Base-by-base conservation (phyloP, 2,329 filamentous ascomycete genomes). In the Aspergillus fructus region DNA sequence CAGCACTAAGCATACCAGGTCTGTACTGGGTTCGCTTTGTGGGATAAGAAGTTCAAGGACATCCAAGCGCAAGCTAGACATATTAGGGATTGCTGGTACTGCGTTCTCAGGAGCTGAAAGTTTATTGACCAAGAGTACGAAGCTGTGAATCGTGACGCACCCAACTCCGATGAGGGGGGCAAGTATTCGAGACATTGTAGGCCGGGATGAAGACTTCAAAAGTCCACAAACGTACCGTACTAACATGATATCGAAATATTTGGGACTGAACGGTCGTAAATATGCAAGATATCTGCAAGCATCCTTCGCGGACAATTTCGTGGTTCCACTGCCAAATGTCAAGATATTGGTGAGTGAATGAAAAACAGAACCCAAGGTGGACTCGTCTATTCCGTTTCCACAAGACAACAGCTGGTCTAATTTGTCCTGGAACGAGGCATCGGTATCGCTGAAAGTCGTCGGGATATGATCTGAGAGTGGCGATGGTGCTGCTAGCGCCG, bases 391-490 rank as follows among this genome's bases (percentile, higher is more conserved):
- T 43, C 73, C 72, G 60, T 70, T 76, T 21, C 78, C 78, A 13
- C 75, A 75, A 7, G 74, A 69, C 15, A 81, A 64, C 23, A 80
- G 67, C 45, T 78, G 78, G 57, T 80, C 76, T 33, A 81, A 66
- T 51, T 78, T 78, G 40, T 77, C 77, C 17, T 71, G 71, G 59
- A 78, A 78, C 3, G 72, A 70, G 9, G 74, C 66, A 53, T 76
- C 76, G 9, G 68, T 58, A 13, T 76, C 70, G 56, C 71, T 72
- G 34, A 79, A 64, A 3, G 70, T 66, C 45, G 78, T 75, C 13
- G 76, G 71, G 30, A 79, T 75, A 53, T 78, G 76, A 52, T 81
- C 79, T 8, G 78, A 80, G 4, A 80, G 73, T 12, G 79, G 79
- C 6, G 79, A 81, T 5, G 74, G 79, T 34, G 77, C 79, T 48